Percentiles rank a stretch among this genome's conserved stretches.
phyloP scores from a whole-genome alignment of 2,329 filamentous ascomycete species.

The Hypoxylon sp. region DNA sequence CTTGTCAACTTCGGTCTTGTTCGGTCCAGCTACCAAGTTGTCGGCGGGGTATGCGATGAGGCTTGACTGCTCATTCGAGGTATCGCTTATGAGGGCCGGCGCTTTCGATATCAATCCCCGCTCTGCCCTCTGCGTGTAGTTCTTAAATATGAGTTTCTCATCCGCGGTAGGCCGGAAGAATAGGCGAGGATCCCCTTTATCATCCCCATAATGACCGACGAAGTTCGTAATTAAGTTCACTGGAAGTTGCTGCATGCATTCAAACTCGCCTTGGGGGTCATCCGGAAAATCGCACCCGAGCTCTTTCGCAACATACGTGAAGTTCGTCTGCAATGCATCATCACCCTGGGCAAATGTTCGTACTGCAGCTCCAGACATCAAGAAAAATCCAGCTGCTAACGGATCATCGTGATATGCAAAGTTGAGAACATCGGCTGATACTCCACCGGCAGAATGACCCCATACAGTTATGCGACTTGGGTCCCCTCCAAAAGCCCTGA shows the following conservation, averaged over 20 bases:
- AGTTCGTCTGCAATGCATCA: conserved; percentile 47
- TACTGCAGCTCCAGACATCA: conserved; percentile 40
- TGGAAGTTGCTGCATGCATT: conserved; percentile 50
- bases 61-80: conserved; percentile 40
- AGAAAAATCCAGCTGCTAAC: conserved; percentile 37
- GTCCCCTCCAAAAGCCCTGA: conserved; percentile 48
- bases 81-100: conserved; percentile 42
- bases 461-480: conserved; percentile 36
- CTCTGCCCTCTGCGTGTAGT: conserved; percentile 45
- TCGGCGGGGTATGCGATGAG: conserved; percentile 39
- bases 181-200: conserved; percentile 39
- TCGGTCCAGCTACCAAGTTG: conserved; percentile 32
- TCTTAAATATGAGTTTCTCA: conserved; percentile 45
- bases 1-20: conserved; percentile 37
- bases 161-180: conserved; percentile 47
- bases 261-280: conserved; percentile 45
- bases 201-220: conserved; percentile 42
- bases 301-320: conserved; percentile 51
- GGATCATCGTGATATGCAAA: conserved; percentile 39
- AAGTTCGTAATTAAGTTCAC: conserved; percentile 47
- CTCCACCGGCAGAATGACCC: conserved; percentile 41
- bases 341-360: conserved; percentile 38
- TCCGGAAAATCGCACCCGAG: conserved; percentile 49
- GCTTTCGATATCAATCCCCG: conserved; percentile 41
- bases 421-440: conserved; percentile 39